These are phyloP conservation scores for Senna siamea DNA, from an alignment of 306 rosid genomes.

Conservation along the genomic window DNA sequence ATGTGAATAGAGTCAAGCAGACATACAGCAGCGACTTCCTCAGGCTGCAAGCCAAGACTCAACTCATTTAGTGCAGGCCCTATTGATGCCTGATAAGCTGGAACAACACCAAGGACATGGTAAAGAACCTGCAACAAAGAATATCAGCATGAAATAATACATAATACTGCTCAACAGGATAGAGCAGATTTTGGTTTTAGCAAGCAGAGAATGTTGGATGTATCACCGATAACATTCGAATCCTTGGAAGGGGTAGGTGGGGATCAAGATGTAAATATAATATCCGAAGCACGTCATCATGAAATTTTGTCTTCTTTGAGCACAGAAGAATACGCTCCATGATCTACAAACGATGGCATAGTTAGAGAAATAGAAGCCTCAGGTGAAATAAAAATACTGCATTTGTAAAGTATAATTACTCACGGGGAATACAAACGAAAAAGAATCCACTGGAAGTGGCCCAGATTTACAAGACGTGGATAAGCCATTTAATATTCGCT, in stretches of 20 bases:
- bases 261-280: slow-evolving; percentile 94
- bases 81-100: slow-evolving; percentile 79
- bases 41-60: slow-evolving; percentile 85
- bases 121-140: slow-evolving; percentile 72
- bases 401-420: slow-evolving; percentile 44
- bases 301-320: slow-evolving; percentile 90
- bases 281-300: slow-evolving; percentile 78
- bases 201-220: slow-evolving; percentile 30
- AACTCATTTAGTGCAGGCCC: slow-evolving; percentile 93
- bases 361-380: slow-evolving; percentile 40
- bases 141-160: slow-evolving; percentile 27
- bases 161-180: slow-evolving; percentile 14
- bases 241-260: slow-evolving; percentile 88
- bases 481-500: slow-evolving; percentile 73
- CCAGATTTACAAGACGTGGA: slow-evolving; percentile 88
- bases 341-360: slow-evolving; percentile 58
- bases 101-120: slow-evolving; percentile 85
- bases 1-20: slow-evolving; percentile 34
- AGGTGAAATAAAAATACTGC: slow-evolving; percentile 25
- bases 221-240: slow-evolving; percentile 85
- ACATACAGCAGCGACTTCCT: slow-evolving; percentile 86
- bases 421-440: slow-evolving; percentile 91
- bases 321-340: slow-evolving; percentile 84
- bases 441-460: slow-evolving; percentile 96
- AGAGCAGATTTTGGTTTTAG: neutral